phyloP scores from a whole-genome alignment of 2,329 filamentous ascomycete species.

The Verticillium dahliae region DNA sequence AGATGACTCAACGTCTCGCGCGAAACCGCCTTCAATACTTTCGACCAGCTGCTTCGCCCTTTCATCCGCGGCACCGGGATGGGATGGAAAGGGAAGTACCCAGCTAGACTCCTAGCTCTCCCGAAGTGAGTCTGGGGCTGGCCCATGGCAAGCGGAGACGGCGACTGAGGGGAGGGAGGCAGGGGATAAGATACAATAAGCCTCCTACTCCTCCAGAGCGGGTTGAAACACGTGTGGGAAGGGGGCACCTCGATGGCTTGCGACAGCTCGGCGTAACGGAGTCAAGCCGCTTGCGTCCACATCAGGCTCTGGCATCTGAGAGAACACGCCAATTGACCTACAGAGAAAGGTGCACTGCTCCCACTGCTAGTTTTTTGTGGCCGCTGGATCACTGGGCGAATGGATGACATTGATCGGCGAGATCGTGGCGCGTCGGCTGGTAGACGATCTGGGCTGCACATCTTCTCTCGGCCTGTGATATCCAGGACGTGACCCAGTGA shows the following conservation, averaged over 20 bases:
- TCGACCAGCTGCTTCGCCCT: not conserved
- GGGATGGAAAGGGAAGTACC: not conserved
- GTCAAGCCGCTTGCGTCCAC: constrained; percentile 6
- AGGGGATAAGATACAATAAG: not conserved
- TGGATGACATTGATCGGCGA: not conserved
- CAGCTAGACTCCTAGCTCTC: not conserved
- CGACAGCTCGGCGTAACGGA: constrained; percentile 12
- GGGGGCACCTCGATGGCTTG: not conserved
- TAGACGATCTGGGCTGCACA: not conserved
- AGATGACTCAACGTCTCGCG: not conserved
- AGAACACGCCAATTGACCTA: not conserved
- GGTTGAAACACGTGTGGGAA: not conserved
- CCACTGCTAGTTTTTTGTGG: not conserved
- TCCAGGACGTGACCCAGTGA: not conserved
- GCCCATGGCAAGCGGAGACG: not conserved
- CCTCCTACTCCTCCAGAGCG: not conserved
- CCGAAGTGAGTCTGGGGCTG: not conserved
- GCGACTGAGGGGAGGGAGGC: not conserved
- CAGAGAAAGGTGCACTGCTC: not conserved
- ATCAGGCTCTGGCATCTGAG: not conserved
- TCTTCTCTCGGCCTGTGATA: not conserved
- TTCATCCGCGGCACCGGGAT: not conserved
- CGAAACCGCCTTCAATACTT: not conserved
- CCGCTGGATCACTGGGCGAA: not conserved
- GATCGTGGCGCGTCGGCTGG: not conserved